phyloP scores from a whole-genome alignment of 345 rosid genomes.

The Draba incana region DNA sequence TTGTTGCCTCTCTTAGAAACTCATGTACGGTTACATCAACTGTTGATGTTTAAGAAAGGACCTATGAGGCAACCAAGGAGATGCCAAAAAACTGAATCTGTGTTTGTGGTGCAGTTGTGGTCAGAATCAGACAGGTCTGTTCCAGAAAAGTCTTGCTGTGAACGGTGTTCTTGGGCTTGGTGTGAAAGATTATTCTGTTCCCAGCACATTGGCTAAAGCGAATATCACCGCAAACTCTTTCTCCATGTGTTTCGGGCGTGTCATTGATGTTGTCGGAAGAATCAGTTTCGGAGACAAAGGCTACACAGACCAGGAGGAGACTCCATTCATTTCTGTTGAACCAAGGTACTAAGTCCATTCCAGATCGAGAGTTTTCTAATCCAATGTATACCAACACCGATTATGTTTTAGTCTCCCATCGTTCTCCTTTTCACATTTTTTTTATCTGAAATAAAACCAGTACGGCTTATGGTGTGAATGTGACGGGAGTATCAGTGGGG shows the following conservation, averaged over 20 bases:
- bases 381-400: not conserved
- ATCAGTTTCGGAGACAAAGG: slow-evolving; percentile 92
- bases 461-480: slow-evolving; percentile 70
- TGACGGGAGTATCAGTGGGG: slow-evolving; percentile 58
- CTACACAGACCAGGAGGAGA: slow-evolving; percentile 70
- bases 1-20: slow-evolving; percentile 6
- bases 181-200: slow-evolving; percentile 68
- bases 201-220: slow-evolving; percentile 72
- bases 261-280: slow-evolving; percentile 62
- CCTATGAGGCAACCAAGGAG: slow-evolving; percentile 2
- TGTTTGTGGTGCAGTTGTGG: slow-evolving; percentile 69
- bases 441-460: slow-evolving; percentile 40
- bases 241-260: slow-evolving; percentile 78
- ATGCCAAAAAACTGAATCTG: slow-evolving; percentile 7
- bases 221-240: slow-evolving; percentile 76
- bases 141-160: slow-evolving; percentile 56
- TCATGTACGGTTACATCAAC: slow-evolving; percentile 2
- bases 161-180: slow-evolving; percentile 97
- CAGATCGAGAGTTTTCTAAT: no score
- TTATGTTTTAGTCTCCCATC: not conserved
- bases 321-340: slow-evolving; percentile 63
- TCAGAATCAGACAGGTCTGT: slow-evolving; percentile 74
- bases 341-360: slow-evolving; percentile 67
- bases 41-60: slow-evolving; percentile 6
- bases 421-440: slow-evolving; percentile 1